A percentile compares a stretch with the other conserved stretches of the same genome.
Evolutionary conservation across 352 stramenopile species (phyloP).

Genomic region (Pythium aristosporum): DNA sequence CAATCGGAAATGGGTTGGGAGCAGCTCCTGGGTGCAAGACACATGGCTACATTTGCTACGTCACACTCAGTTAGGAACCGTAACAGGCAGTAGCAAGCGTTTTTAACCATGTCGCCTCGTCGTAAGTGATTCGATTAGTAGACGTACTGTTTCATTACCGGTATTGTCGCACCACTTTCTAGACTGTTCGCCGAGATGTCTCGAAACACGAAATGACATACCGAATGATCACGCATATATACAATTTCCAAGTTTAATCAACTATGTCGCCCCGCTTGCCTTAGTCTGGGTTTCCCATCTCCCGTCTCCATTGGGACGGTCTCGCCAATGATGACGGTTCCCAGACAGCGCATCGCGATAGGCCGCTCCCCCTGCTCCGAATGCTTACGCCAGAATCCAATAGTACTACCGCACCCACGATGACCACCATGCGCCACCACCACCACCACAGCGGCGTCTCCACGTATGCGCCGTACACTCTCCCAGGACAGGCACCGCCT

Average conservation of each 20-base stretch:
- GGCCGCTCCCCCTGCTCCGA: neutral
- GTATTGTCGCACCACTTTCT: constrained; percentile 14
- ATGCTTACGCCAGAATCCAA: neutral
- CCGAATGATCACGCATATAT: neutral
- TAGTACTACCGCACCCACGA: neutral
- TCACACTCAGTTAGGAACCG: neutral
- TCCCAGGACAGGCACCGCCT: constrained; percentile 37
- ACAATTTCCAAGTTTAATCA: constrained; percentile 12
- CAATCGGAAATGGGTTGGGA: neutral
- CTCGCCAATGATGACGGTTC: constrained; percentile 15
- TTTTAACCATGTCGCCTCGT: neutral
- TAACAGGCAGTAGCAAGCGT: constrained; percentile 5
- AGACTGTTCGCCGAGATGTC: constrained; percentile 28
- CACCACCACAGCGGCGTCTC: neutral
- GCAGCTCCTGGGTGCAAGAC: neutral
- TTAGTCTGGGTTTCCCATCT: constrained; percentile 7
- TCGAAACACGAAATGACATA: constrained; percentile 9
- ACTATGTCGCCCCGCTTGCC: constrained; percentile 9
- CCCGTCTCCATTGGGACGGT: constrained; percentile 3
- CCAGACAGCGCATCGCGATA: constrained; percentile 1
- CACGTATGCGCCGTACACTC: constrained; percentile 37
- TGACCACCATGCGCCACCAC: constrained; percentile 9
- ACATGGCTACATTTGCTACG: neutral
- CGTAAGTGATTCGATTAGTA: neutral
- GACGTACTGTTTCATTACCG: constrained; percentile 1